phyloP scores from a whole-genome alignment of 768 basidiomycete genomes.

The Tricholoma flavovirens region DNA sequence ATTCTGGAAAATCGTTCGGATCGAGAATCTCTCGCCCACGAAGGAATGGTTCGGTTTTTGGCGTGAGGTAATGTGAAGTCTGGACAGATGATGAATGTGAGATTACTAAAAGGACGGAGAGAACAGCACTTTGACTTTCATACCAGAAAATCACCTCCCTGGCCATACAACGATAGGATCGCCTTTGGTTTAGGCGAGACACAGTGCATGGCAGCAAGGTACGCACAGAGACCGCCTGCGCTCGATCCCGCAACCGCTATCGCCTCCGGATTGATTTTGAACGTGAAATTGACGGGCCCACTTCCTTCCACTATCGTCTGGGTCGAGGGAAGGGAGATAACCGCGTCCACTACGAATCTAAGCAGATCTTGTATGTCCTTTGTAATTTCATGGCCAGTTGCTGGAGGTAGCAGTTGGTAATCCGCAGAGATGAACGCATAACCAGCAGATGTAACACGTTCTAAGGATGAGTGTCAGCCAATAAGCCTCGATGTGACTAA shows the following conservation, averaged over 20 bases:
- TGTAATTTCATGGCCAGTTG: conserved; percentile 52
- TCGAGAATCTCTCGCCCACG: conserved; percentile 52
- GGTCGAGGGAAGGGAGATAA: conserved; percentile 15
- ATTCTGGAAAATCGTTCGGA: conserved; percentile 38
- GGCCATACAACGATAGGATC: conserved; percentile 53
- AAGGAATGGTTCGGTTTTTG: conserved; percentile 47
- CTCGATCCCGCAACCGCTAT: conserved; percentile 54
- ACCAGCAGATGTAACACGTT: conserved; percentile 40
- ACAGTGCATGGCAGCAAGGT: conserved; percentile 52
- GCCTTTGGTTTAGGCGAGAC: conserved; percentile 45
- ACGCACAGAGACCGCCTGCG: conserved; percentile 60
- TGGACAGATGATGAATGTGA: conserved; percentile 15
- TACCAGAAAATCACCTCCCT: conserved; percentile 57
- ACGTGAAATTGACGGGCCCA: conserved; percentile 8
- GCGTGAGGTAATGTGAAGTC: conserved; percentile 45
- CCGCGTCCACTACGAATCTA: conserved; percentile 31
- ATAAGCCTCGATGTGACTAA: neutral
- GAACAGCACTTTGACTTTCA: conserved; percentile 7
- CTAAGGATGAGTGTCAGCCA: conserved; percentile 23
- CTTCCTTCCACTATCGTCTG: neutral
- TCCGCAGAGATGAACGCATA: conserved; percentile 58
- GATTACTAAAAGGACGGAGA: neutral
- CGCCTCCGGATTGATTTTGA: conserved; percentile 35
- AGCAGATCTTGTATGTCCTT: conserved; percentile 56
- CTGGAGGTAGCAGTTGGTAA: conserved; percentile 51